Conservation (phyloP, 331 rosid species). For the Malus hybrid region DNA sequence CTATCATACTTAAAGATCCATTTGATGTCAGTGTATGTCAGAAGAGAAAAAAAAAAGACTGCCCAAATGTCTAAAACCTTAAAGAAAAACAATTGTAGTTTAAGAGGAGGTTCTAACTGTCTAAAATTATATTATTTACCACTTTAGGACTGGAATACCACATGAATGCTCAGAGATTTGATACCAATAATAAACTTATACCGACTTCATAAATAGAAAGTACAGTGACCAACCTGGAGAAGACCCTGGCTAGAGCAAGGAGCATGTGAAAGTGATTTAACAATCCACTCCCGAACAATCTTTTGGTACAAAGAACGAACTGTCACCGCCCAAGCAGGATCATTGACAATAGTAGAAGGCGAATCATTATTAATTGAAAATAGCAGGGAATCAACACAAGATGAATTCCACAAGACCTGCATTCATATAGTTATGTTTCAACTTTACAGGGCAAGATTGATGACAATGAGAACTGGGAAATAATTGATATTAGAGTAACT, state of each 20-base stretch:
- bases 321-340: slow-evolving; percentile 85
- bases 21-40: not conserved
- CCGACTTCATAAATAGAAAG: slow-evolving; percentile 12
- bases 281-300: slow-evolving; percentile 93
- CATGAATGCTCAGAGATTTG: slow-evolving; percentile 1
- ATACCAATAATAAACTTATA: not conserved
- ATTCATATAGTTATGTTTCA: slow-evolving; percentile 20
- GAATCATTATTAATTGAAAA: slow-evolving; percentile 83
- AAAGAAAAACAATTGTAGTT: not conserved
- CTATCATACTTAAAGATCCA: not conserved
- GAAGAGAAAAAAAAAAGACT: not conserved
- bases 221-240: slow-evolving; percentile 64
- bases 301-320: slow-evolving; percentile 82
- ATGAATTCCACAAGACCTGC: slow-evolving; percentile 94
- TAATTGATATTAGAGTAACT: slow-evolving; percentile 5
- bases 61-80: not conserved
- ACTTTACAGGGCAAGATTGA: slow-evolving; percentile 10
- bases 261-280: slow-evolving; percentile 84
- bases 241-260: slow-evolving; percentile 99
- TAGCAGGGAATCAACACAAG: slow-evolving; percentile 75
- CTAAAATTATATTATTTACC: not conserved
- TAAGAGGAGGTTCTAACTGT: not conserved
- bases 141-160: not conserved
- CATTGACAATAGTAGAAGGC: slow-evolving; percentile 64
- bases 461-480: not conserved